phyloP scores from a whole-genome alignment of 2,329 filamentous ascomycete species.

The Sporothrix schenckii region DNA sequence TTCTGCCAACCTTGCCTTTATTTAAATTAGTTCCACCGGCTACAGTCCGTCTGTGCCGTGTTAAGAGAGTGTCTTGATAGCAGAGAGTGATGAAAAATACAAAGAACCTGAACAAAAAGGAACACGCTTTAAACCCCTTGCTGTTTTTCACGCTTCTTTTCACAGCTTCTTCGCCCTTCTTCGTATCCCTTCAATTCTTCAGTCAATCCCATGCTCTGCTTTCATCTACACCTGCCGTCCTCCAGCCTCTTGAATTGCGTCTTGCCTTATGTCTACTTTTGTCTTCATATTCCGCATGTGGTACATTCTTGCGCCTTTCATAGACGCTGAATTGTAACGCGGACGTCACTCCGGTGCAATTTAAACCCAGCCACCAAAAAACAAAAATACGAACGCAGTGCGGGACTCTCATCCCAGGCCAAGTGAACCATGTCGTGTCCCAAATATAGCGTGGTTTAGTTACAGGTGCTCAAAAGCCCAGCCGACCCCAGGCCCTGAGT shows the following conservation, averaged over 20 bases:
- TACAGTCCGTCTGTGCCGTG: slow-evolving; percentile 12
- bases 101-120: not conserved
- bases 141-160: not conserved
- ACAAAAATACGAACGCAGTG: slow-evolving; percentile 22
- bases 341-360: not conserved
- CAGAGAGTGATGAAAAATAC: not conserved
- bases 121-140: not conserved
- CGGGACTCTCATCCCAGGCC: not conserved
- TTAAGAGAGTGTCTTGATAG: slow-evolving; percentile 9
- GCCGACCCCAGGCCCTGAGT: no score
- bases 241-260: slow-evolving; percentile 9
- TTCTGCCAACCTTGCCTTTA: not conserved
- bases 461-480: not conserved
- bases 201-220: not conserved
- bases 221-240: not conserved
- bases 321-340: not conserved
- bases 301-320: not conserved
- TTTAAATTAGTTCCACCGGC: not conserved
- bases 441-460: not conserved
- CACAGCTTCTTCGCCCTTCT: no score
- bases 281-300: not conserved
- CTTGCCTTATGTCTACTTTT: not conserved
- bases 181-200: not conserved
- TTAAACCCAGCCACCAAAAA: not conserved
- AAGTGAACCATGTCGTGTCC: not conserved